Evolutionary conservation across 2,329 filamentous ascomycete genomes (phyloP).

Genomic region (Pseudogymnoascus sp.): DNA sequence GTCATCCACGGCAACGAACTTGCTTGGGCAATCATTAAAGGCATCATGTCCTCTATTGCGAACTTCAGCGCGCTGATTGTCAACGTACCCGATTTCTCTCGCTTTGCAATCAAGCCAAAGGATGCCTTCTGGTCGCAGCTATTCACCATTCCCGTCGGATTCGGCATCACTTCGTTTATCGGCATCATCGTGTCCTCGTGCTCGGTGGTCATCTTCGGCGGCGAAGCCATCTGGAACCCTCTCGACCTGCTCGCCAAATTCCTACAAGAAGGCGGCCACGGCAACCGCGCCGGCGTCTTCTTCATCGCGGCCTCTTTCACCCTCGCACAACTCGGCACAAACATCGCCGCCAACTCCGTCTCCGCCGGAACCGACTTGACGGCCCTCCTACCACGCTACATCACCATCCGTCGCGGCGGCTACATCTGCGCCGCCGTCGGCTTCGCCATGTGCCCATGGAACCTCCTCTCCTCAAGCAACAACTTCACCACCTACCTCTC

Average conservation of each 20-base stretch:
- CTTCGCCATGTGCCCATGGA: conserved; percentile 82
- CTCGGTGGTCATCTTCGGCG: conserved; percentile 59
- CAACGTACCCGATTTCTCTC: conserved; percentile 74
- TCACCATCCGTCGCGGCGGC: conserved; percentile 80
- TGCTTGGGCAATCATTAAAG: conserved; percentile 76
- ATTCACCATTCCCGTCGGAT: conserved; percentile 63
- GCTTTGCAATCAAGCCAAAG: conserved; percentile 70
- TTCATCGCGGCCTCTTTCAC: conserved; percentile 65
- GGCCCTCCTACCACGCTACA: conserved; percentile 68
- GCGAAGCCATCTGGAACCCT: conserved; percentile 66
- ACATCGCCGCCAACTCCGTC: conserved; percentile 81
- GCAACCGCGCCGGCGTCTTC: conserved; percentile 68
- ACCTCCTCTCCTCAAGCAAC: conserved; percentile 67
- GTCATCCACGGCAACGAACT: conserved; percentile 60
- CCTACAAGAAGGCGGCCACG: conserved; percentile 61
- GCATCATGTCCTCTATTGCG: conserved; percentile 82
- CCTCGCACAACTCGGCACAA: conserved; percentile 77
- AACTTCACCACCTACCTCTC: conserved; percentile 89
- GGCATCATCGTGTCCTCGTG: conserved; percentile 73
- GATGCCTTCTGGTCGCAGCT: conserved; percentile 80
- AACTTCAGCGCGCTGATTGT: conserved; percentile 87
- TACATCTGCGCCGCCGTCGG: conserved; percentile 78
- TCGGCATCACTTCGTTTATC: conserved; percentile 77
- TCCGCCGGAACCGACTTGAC: conserved; percentile 74
- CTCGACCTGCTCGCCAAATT: conserved; percentile 61